Conservation (phyloP, 108 stramenopile genomes). For the Nannochloropsis oceanica region DNA sequence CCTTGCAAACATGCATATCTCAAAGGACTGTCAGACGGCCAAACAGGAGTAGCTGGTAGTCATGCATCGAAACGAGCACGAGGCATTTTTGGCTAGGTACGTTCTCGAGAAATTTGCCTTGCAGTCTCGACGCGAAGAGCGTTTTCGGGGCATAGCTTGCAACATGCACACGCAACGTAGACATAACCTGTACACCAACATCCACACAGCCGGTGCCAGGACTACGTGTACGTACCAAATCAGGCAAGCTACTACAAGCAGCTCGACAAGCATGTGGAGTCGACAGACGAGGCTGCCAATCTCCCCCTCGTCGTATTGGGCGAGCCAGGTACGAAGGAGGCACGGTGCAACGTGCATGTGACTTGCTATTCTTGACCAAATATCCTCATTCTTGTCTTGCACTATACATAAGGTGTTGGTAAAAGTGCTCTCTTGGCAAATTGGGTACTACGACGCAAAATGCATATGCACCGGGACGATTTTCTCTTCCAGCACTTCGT, state of each 20-base stretch:
- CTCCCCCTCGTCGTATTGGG: slow-evolving; percentile 37
- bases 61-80: slow-evolving; percentile 29
- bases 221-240: slow-evolving; percentile 38
- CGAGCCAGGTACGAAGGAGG: background rate
- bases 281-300: slow-evolving; percentile 35
- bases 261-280: slow-evolving; percentile 32
- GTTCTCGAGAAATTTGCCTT: background rate
- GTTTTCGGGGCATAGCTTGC: too few relatives aligned
- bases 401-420: slow-evolving; percentile 24
- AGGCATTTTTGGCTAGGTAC: slow-evolving; percentile 41
- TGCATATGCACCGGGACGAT: slow-evolving; percentile 34
- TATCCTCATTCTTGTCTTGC: background rate
- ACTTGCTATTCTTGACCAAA: background rate
- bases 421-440: slow-evolving; percentile 44
- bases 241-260: slow-evolving; percentile 9
- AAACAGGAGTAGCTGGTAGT: too few relatives aligned
- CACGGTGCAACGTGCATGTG: background rate
- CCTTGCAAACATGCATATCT: too few relatives aligned
- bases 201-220: slow-evolving; percentile 18
- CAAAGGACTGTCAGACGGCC: too few relatives aligned
- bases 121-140: too few relatives aligned
- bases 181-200: background rate
- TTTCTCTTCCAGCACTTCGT: slow-evolving; percentile 47
- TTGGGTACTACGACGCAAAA: slow-evolving; percentile 29
- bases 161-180: background rate